Base-by-base conservation (phyloP, 345 rosid genomes). In the Populus pruinosa region DNA sequence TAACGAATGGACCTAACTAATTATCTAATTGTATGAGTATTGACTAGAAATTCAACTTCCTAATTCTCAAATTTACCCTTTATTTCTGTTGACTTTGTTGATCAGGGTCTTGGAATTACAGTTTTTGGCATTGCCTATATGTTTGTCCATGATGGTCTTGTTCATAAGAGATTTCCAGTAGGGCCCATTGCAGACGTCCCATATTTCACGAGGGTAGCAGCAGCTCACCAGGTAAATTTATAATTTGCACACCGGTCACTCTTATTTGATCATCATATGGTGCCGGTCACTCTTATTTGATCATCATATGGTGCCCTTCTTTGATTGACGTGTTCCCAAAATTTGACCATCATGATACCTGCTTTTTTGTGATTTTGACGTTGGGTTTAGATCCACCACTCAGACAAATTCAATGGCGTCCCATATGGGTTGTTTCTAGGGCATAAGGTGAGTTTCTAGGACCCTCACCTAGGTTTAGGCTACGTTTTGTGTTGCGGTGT, bases 91-190 rank as follows among this genome's bases (percentile, higher is more conserved):
- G 75, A 35, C 66, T 38, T 75, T 55, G 68, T 17, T 8, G 20
- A 39, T 1, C 79, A 89, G 94, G 94, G 94, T 4, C 79, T 91
- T 5, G 94, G 94, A 29, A 88, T 88, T 59, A 91, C 94, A 2
- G 82, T 88, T 55, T 91, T 88, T 74, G 92, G 94, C 2, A 91
- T 91, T 78, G 94, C 94, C 74, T 91, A 91, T 83, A 89, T 91
- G 94, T 87, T 91, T 38, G 89, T 91, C 55, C 94, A 91, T 33
- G 94, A 89, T 27, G 94, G 94, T 2, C 86, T 91, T 21, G 94
- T 91, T 38, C 94, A 91, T 81, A 88, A 89, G 75, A 85, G 94
- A 80, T 91, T 91, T 74, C 89, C 92, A 0, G 92, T 91, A 31
- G 92, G 94, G 9, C 92, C 92, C 69, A 86, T 91, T n/a, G 87